A percentile compares a stretch with the other conserved stretches of the same genome.
Conservation (phyloP, 345 rosid species). For the Eucalyptus cladocalyx region DNA sequence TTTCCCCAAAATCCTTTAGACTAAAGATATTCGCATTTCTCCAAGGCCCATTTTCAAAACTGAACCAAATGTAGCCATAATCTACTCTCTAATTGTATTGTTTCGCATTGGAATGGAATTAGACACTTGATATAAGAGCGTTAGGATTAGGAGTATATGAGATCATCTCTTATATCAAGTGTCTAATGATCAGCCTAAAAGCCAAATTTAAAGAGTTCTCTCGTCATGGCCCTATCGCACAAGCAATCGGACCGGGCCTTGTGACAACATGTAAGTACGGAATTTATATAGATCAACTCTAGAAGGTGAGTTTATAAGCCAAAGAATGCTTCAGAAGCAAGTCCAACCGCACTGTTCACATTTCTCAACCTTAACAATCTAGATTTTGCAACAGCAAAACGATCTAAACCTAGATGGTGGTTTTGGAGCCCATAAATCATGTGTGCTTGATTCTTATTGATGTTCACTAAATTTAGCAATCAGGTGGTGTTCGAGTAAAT, state of each 20-base stretch:
- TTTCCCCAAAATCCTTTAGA: too few species aligned
- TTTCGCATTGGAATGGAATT: neutral
- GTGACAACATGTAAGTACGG: neutral
- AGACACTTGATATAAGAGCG: too few species aligned
- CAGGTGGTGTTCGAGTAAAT: accelerated
- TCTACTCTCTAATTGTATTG: too few species aligned
- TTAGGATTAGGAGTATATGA: neutral
- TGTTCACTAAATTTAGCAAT: neutral
- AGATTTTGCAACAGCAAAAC: neutral
- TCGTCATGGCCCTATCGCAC: neutral
- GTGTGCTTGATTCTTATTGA: neutral
- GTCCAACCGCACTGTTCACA: neutral
- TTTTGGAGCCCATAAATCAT: too few species aligned
- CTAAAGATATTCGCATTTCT: too few species aligned
- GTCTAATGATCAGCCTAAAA: neutral
- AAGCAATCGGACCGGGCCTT: neutral
- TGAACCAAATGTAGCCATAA: accelerated
- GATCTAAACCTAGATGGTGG: neutral
- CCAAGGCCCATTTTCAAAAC: accelerated
- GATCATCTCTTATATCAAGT: neutral
- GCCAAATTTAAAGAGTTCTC: neutral
- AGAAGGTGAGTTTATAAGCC: neutral
- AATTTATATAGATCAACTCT: neutral
- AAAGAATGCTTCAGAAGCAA: too few species aligned
- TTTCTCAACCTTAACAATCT: neutral